Base-by-base conservation (phyloP, 2,329 filamentous ascomycete species). In the Botrytis byssoidea region DNA sequence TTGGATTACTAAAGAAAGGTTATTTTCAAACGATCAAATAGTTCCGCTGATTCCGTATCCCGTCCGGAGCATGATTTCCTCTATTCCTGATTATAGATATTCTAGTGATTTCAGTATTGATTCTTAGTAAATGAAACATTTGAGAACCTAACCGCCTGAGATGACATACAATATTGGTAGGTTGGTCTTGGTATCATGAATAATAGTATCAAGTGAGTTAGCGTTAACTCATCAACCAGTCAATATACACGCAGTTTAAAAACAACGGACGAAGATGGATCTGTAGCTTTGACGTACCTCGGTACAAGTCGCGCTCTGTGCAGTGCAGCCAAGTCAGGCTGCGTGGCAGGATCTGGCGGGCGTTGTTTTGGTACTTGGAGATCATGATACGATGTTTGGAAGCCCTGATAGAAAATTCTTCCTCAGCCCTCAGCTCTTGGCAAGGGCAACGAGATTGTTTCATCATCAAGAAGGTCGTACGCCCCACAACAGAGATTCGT, bases 311-410 rank as follows among this genome's bases (percentile, higher is more conserved):
- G 68, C 20, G 37, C 68, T 61, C 37, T 64, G 40, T 71, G 69
- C 68, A 29, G 35, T 59, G 68, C 57, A 65, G 63, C 63, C 29
- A 46, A 46, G 63, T 46, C 40, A 16, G 40, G 63, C 63, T 46
- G 63, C 63, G 63, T 65, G 63, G 63, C 63, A 65, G 63, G 63
- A 46, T 65, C 40, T 65, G 63, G 63, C 40, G 63, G 42, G 63
- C 63, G n/a, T 10, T 29, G 63, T 25, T 65, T 65, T 32, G 40
- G 63, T 42, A 46, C 46, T 46, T 46, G 63, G n/a, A 20, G n/a
- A 65, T 44, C 20, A 46, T 55, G 65, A 29, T 68, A 68, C 32
- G 46, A 68, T 68, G 65, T 40, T 29, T 68, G 35, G 46, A 68
- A 68, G 65, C 25, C 35, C 18, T 29, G 66, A 55, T 68, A 3